Conservation (phyloP, 148 eudicot genomes). For the Arbutus unedo region DNA sequence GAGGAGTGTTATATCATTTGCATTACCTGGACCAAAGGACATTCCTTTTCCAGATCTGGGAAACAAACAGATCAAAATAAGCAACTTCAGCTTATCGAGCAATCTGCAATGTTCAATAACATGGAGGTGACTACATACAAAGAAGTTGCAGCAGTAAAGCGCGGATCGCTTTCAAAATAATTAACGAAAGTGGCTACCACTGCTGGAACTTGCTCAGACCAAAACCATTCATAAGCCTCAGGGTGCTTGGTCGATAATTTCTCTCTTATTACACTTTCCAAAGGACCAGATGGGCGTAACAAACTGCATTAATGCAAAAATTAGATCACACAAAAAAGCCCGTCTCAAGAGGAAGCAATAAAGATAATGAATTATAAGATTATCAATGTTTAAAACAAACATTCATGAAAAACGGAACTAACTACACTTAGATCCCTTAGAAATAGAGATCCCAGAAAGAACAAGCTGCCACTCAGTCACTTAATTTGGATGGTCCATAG, state of each 20-base stretch:
- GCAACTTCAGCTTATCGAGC: slow-evolving; percentile 3
- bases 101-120: not conserved
- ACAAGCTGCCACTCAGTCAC: not conserved
- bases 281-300: slow-evolving; percentile 75
- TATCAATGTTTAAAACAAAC: slow-evolving; percentile 1
- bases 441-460: not conserved
- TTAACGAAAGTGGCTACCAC: slow-evolving; percentile 71
- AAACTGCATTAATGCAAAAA: slow-evolving; percentile 48
- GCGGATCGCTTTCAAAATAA: slow-evolving; percentile 78
- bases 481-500: not conserved
- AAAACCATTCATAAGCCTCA: slow-evolving; percentile 82
- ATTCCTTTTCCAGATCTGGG: slow-evolving; percentile 55
- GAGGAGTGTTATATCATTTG: slow-evolving; percentile 66
- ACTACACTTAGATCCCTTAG: not conserved
- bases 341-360: not conserved
- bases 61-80: slow-evolving; percentile 16
- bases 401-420: slow-evolving; percentile 6
- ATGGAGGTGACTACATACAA: slow-evolving; percentile 44
- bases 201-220: slow-evolving; percentile 92
- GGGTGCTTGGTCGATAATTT: slow-evolving; percentile 74
- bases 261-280: slow-evolving; percentile 81
- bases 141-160: slow-evolving; percentile 64
- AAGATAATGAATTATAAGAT: slow-evolving; percentile 7
- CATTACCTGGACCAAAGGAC: slow-evolving; percentile 39
- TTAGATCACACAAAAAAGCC: slow-evolving; percentile 15